phyloP scores from a whole-genome alignment of 352 stramenopile species.

The Globisporangium barbulae region DNA sequence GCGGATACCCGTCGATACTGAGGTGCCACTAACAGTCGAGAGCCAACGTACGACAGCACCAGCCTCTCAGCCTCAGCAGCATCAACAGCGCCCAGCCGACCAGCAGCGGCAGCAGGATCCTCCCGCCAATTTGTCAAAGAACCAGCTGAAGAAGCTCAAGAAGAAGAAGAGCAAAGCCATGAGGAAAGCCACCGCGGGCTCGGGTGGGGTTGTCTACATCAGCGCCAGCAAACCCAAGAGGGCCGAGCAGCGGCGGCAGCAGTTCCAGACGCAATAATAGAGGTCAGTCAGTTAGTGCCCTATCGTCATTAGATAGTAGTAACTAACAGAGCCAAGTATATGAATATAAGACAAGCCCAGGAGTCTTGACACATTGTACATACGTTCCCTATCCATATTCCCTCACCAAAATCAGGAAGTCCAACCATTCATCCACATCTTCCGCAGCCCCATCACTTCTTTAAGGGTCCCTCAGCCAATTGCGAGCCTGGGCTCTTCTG shows the following conservation, averaged over 20 bases:
- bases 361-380: not conserved
- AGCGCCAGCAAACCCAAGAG: not conserved
- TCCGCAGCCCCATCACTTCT: not conserved
- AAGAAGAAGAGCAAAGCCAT: conserved; percentile 1
- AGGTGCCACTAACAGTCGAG: not conserved
- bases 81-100: not conserved
- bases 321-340: not conserved
- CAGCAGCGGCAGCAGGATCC: not conserved
- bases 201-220: not conserved
- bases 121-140: not conserved
- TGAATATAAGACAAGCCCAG: not conserved
- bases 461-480: not conserved
- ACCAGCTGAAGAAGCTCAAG: conserved; percentile 3
- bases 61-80: not conserved
- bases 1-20: not conserved
- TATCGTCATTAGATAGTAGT: too few species aligned
- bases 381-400: not conserved
- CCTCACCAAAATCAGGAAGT: not conserved
- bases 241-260: not conserved
- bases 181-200: not conserved
- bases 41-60: not conserved
- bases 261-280: not conserved
- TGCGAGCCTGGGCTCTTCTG: not conserved
- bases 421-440: not conserved
- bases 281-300: not conserved